Base-by-base conservation (phyloP, 495 filamentous ascomycete species). In the Endocarpon pusillum region DNA sequence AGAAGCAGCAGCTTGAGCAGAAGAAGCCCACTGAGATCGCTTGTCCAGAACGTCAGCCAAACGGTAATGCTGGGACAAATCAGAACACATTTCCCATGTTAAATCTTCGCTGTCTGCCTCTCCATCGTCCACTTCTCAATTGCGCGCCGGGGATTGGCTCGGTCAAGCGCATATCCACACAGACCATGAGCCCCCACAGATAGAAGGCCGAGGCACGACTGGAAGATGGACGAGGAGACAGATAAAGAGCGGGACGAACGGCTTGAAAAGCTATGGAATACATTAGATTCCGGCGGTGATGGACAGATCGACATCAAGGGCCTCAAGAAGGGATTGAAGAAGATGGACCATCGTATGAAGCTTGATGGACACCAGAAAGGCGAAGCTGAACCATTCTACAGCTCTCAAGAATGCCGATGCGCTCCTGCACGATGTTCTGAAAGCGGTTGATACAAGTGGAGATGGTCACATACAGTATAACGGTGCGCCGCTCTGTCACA, bases 371-470 rank as follows among this genome's bases (percentile, higher is more conserved):
- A 19, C 8, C 23, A 33, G n/a, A 16, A 8, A 20, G 6, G 19
- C 33, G 17, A 12, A 1, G 21, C 33, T 36, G 29, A 33, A 19
- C 12, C 14, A 10, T 33, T 5, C 14, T 14, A 21, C 50, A 94
- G 86, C 89, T 38, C 63, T 97, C 42, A 91, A 94, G 63, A 83
- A 93, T 62, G 89, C 89, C 45, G 81, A 89, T 53, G 57, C 67
- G n/a, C 71, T 96, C 61, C 66, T 97, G 35, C 65, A 66, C 42
- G 73, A 73, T 41, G 78, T 97, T 31, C 61, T 94, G 35, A 64
- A 69, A 36, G 63, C 73, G 17, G 81, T 94, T 24, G 91, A 97
- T 47, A 79, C 74, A 33, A 81, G 78, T 51, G 71, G 75, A 15
- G 86, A 97, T 51, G 83, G 86, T 25, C 70, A 71, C 44, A 94